These are phyloP conservation scores for Colletotrichum lindemuthianum DNA, from an alignment of 2,329 filamentous ascomycete species.

Conservation along the genomic window DNA sequence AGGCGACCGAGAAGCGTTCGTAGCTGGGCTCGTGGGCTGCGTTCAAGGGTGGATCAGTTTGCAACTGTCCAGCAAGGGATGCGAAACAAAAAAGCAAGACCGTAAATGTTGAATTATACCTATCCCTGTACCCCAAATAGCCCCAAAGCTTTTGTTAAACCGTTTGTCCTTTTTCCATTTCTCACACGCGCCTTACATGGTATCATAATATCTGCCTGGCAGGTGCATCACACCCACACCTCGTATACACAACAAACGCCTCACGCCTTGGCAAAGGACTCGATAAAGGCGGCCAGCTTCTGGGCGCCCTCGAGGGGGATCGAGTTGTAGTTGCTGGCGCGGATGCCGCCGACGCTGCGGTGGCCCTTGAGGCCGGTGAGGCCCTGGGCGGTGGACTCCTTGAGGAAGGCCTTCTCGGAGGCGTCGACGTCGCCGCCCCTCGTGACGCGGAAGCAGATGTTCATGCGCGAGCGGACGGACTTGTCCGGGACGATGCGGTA, in stretches of 20 bases:
- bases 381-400: slow-evolving; percentile 73
- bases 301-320: slow-evolving; percentile 74
- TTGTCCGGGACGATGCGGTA: slow-evolving; percentile 83
- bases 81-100: too few species aligned
- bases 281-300: slow-evolving; percentile 73
- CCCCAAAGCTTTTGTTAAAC: slow-evolving; percentile 12
- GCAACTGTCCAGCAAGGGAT: too few species aligned
- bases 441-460: slow-evolving; percentile 87
- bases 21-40: background rate
- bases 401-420: slow-evolving; percentile 83
- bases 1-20: slow-evolving; percentile 37
- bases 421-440: slow-evolving; percentile 68
- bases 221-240: background rate
- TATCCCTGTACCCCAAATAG: slow-evolving; percentile 10
- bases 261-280: slow-evolving; percentile 58
- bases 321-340: slow-evolving; percentile 90
- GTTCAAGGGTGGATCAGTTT: background rate
- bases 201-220: slow-evolving; percentile 17
- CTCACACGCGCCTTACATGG: slow-evolving; percentile 16
- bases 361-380: slow-evolving; percentile 90
- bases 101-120: slow-evolving; percentile 23
- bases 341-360: slow-evolving; percentile 85
- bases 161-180: background rate
- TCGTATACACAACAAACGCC: background rate
- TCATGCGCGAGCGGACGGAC: slow-evolving; percentile 85